phyloP scores from a whole-genome alignment of 1,139 yeast species.

The Pichia sp. region DNA sequence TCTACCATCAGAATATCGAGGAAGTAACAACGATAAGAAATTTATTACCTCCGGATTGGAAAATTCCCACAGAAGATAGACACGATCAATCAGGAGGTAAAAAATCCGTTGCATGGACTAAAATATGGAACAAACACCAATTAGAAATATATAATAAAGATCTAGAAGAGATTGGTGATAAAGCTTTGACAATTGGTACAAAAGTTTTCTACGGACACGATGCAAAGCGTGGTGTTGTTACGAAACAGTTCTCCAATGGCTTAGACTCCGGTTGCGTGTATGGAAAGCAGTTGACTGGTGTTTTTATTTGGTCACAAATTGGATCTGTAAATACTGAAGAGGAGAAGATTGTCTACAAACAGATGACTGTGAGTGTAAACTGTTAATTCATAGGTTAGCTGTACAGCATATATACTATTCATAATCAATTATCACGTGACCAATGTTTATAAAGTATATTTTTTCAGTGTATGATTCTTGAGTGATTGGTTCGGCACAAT shows the following conservation, averaged over 20 bases:
- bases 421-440: too few relatives aligned
- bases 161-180: slow-evolving; percentile 9
- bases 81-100: slow-evolving; percentile 45
- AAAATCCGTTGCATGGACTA: slow-evolving; percentile 65
- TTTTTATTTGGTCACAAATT: slow-evolving; percentile 43
- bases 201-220: slow-evolving; percentile 89
- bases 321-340: background rate
- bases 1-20: slow-evolving; percentile 58
- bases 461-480: too few relatives aligned
- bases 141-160: slow-evolving; percentile 20
- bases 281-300: slow-evolving; percentile 68
- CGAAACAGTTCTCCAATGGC: slow-evolving; percentile 67
- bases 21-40: slow-evolving; percentile 62
- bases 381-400: slow-evolving; percentile 16
- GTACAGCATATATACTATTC: background rate
- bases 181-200: slow-evolving; percentile 28
- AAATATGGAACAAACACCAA: slow-evolving; percentile 53
- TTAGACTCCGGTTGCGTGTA: slow-evolving; percentile 78
- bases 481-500: too few relatives aligned
- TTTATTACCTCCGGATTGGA: slow-evolving; percentile 52
- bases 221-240: slow-evolving; percentile 69
- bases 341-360: slow-evolving; percentile 15
- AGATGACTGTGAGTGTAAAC: slow-evolving; percentile 24
- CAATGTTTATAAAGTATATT: too few relatives aligned
- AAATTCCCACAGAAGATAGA: slow-evolving; percentile 50